Base-by-base conservation (phyloP, 2,329 filamentous ascomycete species). In the Stagonosporopsis tanaceti region DNA sequence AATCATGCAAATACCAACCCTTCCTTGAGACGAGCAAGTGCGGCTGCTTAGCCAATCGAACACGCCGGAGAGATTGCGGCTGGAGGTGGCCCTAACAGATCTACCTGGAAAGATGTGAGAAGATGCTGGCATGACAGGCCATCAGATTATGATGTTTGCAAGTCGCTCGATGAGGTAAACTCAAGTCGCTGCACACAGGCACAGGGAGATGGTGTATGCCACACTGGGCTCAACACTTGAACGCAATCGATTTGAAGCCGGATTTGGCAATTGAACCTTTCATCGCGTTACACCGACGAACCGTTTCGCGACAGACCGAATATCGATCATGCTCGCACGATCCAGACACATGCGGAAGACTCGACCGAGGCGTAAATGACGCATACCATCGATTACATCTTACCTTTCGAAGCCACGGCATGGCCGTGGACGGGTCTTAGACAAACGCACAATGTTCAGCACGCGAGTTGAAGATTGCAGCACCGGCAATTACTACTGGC, bases 351-450 rank as follows among this genome's bases (percentile, higher is more conserved):
- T 56, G 53, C 47, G 46, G n/a, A 9, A 38, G 15, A 27, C 4
- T n/a, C 11, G 17, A 52, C 41, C n/a, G 42, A 32, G 37, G 54
- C 11, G 27, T 25, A 42, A 37, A 52, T 47, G 42, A 47, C 54
- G 47, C 48, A 47, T 22, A 22, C 39, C 11, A n/a, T 57, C 24
- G 4, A 48, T 22, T 7, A 9, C 38, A 34, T 32, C 28, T 38
- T 24, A 22, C 30, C 47, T 47, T 51, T 30, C 2, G 37, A 38
- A 27, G 14, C n/a, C 35, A 30, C 30, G 24, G 30, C 42, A 52
- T 24, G 27, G 38, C 54, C 44, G 38, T 37, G 25, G 25, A 20
- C 20, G 5, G 15, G 24, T 47, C 9, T 37, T 20, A 48, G 35
- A 7, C 28, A 27, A n/a, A n/a, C 41, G 27, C 53, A 35, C 34